Base-by-base conservation (phyloP, 768 basidiomycete genomes). In the Lepiota subincarnata region DNA sequence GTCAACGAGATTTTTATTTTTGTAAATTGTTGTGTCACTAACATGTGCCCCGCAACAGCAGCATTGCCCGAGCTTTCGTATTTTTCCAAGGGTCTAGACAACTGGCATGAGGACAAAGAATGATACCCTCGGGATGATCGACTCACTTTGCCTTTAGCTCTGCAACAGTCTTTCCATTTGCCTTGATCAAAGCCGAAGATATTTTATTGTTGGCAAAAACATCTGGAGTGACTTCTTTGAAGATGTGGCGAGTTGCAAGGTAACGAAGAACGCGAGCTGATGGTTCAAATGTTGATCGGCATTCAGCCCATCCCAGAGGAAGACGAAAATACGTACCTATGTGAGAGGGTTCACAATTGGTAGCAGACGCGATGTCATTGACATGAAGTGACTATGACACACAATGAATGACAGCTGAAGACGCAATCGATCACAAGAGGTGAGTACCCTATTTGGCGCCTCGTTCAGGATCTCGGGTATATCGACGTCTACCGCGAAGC, bases 401-500 rank as follows among this genome's bases (percentile, higher is more conserved):
- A 24, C 4, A 11, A 42, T 13, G 24, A 31, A 28, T n/a, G 22
- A 31, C 2, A 14, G 34, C 18, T 5, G 24, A 24, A 5, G 24
- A 26, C 6, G 40, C 42, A n/a, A 35, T 39, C 16, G 22, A n/a
- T 53, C 26, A 41, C 51, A 5, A 40, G n/a, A 69, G 71, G 39
- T 68, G 44, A 2, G 66, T 62, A 13, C 75, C 75, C 11, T 31
- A 11, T 31, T 31, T 7, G 31, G 31, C 10, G 68, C 73, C 50
- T 73, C 73, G 1, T 70, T 66, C 12, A 77, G 56, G 2, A 76
- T 72, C 52, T 76, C 74, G 1, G 67, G 68, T 8, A 75, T 71
- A 47, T 69, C 64, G 1, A 65, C 64, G 50, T 71, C 68, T 3
- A 69, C 47, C 40, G 67, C 68, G 34, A 64, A 61, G 10, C 68